A percentile compares a stretch with the other conserved stretches of the same genome.
These are phyloP conservation scores for Suhomyces atakaporum DNA, from an alignment of 1,139 yeast species.

Conservation along the genomic window DNA sequence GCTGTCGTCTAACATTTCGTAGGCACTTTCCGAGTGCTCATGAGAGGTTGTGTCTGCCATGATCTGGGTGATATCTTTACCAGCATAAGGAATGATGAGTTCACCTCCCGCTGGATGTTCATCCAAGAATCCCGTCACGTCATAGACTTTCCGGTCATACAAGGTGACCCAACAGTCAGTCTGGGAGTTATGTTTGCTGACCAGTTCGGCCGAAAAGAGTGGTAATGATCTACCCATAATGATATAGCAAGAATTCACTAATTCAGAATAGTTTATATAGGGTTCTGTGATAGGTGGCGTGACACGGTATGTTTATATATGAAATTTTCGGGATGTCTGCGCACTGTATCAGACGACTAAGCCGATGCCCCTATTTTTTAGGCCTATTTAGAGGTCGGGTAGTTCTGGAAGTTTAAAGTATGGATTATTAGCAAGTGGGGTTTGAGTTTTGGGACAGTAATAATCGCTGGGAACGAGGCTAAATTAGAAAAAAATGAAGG, in stretches of 20 bases:
- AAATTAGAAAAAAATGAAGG: no score
- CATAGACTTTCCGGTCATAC: conserved; percentile 71
- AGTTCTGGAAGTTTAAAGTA: not conserved
- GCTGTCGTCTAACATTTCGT: conserved; percentile 83
- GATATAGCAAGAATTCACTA: not conserved
- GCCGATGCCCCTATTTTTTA: not conserved
- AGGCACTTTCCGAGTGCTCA: conserved; percentile 81
- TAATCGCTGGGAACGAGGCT: no score
- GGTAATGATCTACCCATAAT: conserved; percentile 30
- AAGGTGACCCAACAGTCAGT: conserved; percentile 79
- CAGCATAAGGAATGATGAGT: conserved; percentile 72
- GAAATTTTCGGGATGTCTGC: conserved; percentile 2
- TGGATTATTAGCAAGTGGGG: no score
- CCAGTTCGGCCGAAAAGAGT: conserved; percentile 37
- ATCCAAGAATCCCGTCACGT: conserved; percentile 74
- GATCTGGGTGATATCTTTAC: conserved; percentile 78
- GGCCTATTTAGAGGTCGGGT: no score
- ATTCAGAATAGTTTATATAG: not conserved
- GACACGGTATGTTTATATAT: conserved; percentile 6
- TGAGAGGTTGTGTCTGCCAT: conserved; percentile 72
- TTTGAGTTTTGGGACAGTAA: no score
- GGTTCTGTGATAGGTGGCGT: conserved; percentile 6
- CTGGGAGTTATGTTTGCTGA: conserved; percentile 51
- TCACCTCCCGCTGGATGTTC: conserved; percentile 92
- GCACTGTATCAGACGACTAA: not conserved